Evolutionary conservation across 305 asterid genomes (phyloP).

Genomic region (Solanum aculeatissimum): DNA sequence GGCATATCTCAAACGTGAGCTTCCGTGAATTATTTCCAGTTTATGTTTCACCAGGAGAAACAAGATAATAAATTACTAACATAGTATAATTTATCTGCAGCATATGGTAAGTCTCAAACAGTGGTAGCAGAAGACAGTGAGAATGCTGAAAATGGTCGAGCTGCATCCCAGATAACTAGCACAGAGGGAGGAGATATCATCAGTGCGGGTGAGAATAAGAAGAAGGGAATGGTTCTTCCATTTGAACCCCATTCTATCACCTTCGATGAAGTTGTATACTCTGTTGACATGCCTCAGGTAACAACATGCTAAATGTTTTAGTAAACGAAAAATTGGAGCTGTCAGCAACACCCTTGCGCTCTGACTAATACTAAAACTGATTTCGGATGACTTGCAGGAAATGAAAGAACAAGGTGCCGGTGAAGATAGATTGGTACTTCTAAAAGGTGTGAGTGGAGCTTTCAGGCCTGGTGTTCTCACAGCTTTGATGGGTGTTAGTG

Average conservation of each 20-base stretch:
- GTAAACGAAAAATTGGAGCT: background rate
- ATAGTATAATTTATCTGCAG: conserved; percentile 1
- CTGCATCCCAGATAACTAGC: background rate
- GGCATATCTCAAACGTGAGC: conserved; percentile 12
- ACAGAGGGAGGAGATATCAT: background rate
- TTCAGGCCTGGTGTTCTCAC: conserved; percentile 25
- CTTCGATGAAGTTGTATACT: conserved; percentile 16
- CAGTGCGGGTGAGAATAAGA: conserved; percentile 1
- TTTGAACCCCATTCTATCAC: conserved; percentile 23
- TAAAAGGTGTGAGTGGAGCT: conserved; percentile 20
- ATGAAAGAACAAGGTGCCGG: conserved; percentile 15
- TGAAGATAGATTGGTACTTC: conserved; percentile 17
- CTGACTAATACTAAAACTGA: background rate
- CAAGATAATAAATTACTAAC: background rate
- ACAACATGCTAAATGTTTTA: conserved; percentile 13
- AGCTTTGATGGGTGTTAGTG: conserved; percentile 23
- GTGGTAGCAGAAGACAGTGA: conserved; percentile 5
- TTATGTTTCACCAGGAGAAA: background rate
- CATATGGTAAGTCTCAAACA: conserved; percentile 11
- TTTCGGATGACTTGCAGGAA: conserved; percentile 7
- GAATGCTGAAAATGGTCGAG: background rate
- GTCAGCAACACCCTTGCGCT: background rate
- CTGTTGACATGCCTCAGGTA: conserved; percentile 28
- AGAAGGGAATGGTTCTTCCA: conserved; percentile 23
- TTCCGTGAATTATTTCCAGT: background rate